phyloP scores from a whole-genome alignment of 2,329 filamentous ascomycete genomes.

The Curvularia lunata region DNA sequence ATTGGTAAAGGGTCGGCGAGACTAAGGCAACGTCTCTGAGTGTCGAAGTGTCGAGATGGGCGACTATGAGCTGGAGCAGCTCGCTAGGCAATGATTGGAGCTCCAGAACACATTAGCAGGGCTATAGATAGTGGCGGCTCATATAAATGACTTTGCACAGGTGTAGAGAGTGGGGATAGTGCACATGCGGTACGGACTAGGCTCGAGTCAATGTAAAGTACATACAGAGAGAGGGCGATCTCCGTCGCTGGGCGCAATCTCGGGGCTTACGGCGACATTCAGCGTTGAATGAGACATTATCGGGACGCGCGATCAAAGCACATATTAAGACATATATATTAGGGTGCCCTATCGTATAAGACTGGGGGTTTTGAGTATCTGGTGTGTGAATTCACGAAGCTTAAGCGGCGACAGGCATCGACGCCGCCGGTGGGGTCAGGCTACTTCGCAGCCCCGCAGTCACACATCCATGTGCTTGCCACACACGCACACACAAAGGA shows the following conservation, averaged over 20 bases:
- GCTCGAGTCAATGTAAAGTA: constrained; percentile 7
- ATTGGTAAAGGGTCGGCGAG: constrained; percentile 45
- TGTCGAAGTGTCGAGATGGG: constrained; percentile 38
- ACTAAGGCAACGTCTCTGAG: constrained; percentile 44
- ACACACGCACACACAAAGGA: neutral
- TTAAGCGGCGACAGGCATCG: constrained; percentile 9
- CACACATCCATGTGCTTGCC: neutral
- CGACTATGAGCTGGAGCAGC: constrained; percentile 50
- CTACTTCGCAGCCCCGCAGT: neutral
- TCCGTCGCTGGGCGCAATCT: neutral
- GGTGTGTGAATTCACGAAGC: constrained; percentile 8
- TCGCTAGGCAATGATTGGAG: constrained; percentile 51
- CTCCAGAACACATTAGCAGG: constrained; percentile 19
- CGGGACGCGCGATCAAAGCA: neutral
- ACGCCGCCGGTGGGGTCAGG: constrained; percentile 10
- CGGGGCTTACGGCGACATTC: neutral
- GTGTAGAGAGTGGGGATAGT: constrained; percentile 6
- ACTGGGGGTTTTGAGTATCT: neutral
- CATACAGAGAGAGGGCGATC: constrained; percentile 10
- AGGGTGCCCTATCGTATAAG: neutral
- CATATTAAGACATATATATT: neutral
- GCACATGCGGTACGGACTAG: constrained; percentile 5
- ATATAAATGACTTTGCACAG: neutral
- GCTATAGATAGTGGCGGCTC: neutral
- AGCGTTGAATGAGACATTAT: neutral